phyloP scores from a whole-genome alignment of 306 rosid genomes.

The Sindora glabra region DNA sequence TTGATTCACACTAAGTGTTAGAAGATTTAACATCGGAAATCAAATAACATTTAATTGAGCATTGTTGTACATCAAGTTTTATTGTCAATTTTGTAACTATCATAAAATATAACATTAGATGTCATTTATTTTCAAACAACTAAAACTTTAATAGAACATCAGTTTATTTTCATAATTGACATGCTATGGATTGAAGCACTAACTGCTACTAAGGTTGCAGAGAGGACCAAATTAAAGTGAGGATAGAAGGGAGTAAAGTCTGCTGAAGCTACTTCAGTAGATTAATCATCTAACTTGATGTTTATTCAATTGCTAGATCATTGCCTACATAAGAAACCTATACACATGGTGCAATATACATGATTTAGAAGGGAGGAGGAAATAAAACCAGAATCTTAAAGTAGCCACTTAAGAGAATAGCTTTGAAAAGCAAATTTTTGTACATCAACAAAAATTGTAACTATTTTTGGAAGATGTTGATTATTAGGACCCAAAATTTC shows the following conservation, averaged over 20 bases:
- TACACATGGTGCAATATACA: not conserved
- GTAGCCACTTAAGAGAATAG: not conserved
- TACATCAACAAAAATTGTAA: slow-evolving; percentile 67
- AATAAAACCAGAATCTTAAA: not conserved
- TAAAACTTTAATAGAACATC: no score
- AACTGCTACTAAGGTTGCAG: slow-evolving; percentile 96
- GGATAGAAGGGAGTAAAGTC: slow-evolving; percentile 83
- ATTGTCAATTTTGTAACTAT: no score
- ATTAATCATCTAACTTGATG: slow-evolving; percentile 71
- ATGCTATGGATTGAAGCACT: slow-evolving; percentile 85
- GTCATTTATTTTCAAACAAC: no score
- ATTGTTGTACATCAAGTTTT: no score
- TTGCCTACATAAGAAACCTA: slow-evolving; percentile 85
- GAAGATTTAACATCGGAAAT: no score
- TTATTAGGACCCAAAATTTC: slow-evolving; percentile 63
- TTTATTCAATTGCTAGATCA: slow-evolving; percentile 85
- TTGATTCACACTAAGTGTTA: no score
- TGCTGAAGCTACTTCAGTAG: slow-evolving; percentile 85
- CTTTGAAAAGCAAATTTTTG: not conserved
- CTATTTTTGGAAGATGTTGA: slow-evolving; percentile 64
- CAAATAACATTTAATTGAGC: no score
- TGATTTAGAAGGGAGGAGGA: slow-evolving; percentile 1
- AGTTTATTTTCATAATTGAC: no score
- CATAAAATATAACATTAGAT: no score
- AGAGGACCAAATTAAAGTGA: slow-evolving; percentile 94